Base-by-base conservation (phyloP, 75 land plant genomes). In the Isoetes taiwanensis region DNA sequence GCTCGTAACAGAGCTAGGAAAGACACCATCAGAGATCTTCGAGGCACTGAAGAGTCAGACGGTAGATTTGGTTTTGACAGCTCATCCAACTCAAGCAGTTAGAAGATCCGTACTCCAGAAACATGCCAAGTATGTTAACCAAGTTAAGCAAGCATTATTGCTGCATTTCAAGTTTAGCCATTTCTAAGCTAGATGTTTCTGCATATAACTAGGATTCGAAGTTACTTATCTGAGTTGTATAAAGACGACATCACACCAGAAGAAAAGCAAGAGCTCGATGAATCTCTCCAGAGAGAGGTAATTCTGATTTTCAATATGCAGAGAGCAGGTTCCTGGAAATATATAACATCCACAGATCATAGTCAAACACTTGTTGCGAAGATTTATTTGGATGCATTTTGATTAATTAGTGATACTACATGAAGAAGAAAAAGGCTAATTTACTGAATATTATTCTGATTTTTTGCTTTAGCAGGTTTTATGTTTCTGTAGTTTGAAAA, bases 211-310 rank as follows among this genome's bases (percentile, higher is more conserved):
- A 90, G 97, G 68, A 90, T 90, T 56, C 62, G 94, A 26, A 69
- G 75, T 56, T 86, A 87, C 48, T 70, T 90, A 52, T 62, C 87
- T 8, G 83, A 86, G 39, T 52, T 90, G 37, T 74, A 80, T 72
- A 73, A 80, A 31, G 79, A 83, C 52, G 97, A 86, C 32, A 76
- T 90, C 58, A 90, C 97, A 46, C 80, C 82, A 50, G 94, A 90
- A 80, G 97, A 90, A 52, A 83, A 83, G 74, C 87, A 80, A 64
- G 97, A 90, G 67, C 80, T 90, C 46, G 94, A 90, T 59, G 94
- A 86, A 59, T 77, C 97, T 46, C 78, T 90, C 3, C 94, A 78
- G 60, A 71, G 97, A 73, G 97, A 90, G 94, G 97, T 86, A 68
- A 66, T 21, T 19, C 58, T 24, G 40, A 23, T 27, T 61, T n/a